Evolutionary conservation across 2,329 filamentous ascomycete species (phyloP).

Genomic region (Lasiodiplodia sp.): DNA sequence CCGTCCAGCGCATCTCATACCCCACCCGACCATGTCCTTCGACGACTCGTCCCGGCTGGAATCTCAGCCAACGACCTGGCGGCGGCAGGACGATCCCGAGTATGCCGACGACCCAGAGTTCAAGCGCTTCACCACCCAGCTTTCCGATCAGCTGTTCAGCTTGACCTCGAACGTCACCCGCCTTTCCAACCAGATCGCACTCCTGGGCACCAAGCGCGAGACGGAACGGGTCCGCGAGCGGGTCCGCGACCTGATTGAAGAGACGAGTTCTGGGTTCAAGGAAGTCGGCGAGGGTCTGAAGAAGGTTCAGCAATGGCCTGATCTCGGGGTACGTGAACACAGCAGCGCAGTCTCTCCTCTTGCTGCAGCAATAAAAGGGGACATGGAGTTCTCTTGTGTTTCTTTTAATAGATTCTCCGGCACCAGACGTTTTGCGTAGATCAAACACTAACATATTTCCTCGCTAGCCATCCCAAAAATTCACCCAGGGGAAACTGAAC

Average conservation of each 20-base stretch:
- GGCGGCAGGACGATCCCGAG: conserved; percentile 72
- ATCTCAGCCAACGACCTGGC: conserved; percentile 73
- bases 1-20: neutral
- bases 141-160: conserved; percentile 88
- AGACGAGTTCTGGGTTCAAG: conserved; percentile 86
- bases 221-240: conserved; percentile 89
- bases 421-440: neutral
- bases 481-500: conserved; percentile 93
- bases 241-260: conserved; percentile 85
- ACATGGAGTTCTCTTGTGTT: neutral
- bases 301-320: conserved; percentile 78
- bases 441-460: neutral
- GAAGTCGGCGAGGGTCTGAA: conserved; percentile 93
- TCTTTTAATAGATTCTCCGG: conserved; percentile 31
- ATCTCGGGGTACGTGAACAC: conserved; percentile 73
- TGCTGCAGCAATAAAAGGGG: neutral
- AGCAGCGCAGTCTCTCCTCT: neutral
- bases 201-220: conserved; percentile 89
- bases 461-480: conserved; percentile 86
- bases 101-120: conserved; percentile 96
- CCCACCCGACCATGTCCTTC: conserved; percentile 75
- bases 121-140: conserved; percentile 77
- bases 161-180: conserved; percentile 88
- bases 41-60: conserved; percentile 86
- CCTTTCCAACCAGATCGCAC: conserved; percentile 81